Evolutionary conservation across 148 eudicot genomes (phyloP).

Genomic region (Talinum fruticosum): DNA sequence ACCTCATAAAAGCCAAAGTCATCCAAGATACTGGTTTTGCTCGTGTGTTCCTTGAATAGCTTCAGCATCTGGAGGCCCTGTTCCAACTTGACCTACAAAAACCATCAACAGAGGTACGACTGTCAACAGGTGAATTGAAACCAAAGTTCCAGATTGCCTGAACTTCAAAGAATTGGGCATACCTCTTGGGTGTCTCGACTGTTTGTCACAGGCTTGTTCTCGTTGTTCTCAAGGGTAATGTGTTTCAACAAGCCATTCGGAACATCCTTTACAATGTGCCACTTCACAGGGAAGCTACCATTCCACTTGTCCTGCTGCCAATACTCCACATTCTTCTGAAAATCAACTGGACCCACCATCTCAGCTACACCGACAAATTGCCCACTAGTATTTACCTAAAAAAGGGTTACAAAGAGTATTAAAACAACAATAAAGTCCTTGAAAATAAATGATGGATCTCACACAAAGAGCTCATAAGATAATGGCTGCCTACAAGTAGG

Average conservation of each 20-base stretch:
- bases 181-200: slow-evolving; percentile 96
- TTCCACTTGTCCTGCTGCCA: slow-evolving; percentile 95
- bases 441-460: no score
- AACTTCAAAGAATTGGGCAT: background rate
- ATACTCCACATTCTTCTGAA: slow-evolving; percentile 62
- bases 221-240: slow-evolving; percentile 73
- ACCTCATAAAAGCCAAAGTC: slow-evolving; percentile 77
- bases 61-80: slow-evolving; percentile 66
- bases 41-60: slow-evolving; percentile 55
- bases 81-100: slow-evolving; percentile 59
- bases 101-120: background rate
- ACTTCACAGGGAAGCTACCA: slow-evolving; percentile 76
- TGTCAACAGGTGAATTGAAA: background rate
- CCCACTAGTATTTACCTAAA: slow-evolving; percentile 75
- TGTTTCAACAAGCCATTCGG: slow-evolving; percentile 73
- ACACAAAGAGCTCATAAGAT: no score
- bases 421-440: no score
- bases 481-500: no score
- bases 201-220: slow-evolving; percentile 77
- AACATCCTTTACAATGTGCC: slow-evolving; percentile 89
- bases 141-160: background rate
- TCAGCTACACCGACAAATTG: slow-evolving; percentile 89
- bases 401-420: background rate
- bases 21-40: slow-evolving; percentile 60
- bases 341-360: slow-evolving; percentile 76